Percentiles rank a stretch among this genome's conserved stretches.
These are phyloP conservation scores for Teratosphaeria viscida DNA, from an alignment of 2,329 filamentous ascomycete genomes.

Conservation along the genomic window DNA sequence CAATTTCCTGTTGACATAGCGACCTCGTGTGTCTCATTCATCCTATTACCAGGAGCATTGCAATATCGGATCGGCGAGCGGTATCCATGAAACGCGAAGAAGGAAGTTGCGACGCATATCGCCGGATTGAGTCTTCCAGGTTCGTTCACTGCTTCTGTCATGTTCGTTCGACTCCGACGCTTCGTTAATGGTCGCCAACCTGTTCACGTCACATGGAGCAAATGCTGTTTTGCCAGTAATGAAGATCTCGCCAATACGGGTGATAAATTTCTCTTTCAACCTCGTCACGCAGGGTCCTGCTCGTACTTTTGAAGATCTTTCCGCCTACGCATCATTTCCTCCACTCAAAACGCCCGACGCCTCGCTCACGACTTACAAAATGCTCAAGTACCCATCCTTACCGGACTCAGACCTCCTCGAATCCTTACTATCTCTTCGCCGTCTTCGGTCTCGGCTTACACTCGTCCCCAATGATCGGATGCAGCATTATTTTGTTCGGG, in stretches of 20 bases:
- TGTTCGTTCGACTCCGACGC: no score
- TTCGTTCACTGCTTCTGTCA: no score
- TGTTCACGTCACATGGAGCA: no score
- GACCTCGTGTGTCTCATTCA: not conserved
- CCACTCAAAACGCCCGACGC: not conserved
- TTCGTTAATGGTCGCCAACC: no score
- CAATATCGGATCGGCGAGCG: no score
- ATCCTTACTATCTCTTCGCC: slow-evolving; percentile 33
- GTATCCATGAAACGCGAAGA: no score
- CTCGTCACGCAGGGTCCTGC: not conserved
- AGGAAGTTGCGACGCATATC: no score
- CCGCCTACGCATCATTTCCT: not conserved
- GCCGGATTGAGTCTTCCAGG: no score
- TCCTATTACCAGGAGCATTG: not conserved
- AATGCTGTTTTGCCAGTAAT: not conserved
- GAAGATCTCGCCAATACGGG: not conserved
- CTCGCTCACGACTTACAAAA: not conserved
- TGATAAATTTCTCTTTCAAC: not conserved
- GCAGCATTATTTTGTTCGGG: slow-evolving; percentile 42
- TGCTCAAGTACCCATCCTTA: not conserved
- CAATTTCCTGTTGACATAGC: not conserved
- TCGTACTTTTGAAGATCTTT: not conserved
- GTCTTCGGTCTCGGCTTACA: slow-evolving; percentile 40
- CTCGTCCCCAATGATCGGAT: slow-evolving; percentile 38
- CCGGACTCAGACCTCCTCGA: not conserved